phyloP scores from a whole-genome alignment of 768 basidiomycete species.

The Chalciporus pseudorubinellus region DNA sequence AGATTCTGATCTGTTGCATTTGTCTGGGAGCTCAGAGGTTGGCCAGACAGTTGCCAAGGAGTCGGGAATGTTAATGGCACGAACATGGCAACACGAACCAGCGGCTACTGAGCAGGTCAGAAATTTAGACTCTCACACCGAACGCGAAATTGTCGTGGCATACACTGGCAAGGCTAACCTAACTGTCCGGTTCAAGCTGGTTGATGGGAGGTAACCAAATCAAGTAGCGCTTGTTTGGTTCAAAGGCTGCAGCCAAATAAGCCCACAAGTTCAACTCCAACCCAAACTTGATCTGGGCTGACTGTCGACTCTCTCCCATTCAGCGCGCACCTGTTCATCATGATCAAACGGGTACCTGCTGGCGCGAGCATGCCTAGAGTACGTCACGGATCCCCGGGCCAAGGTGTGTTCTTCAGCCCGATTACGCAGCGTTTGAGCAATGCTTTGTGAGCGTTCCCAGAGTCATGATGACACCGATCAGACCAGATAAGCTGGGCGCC shows the following conservation, averaged over 20 bases:
- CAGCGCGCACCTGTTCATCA: neutral
- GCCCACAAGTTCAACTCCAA: too few species aligned
- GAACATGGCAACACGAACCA: slow-evolving; percentile 15
- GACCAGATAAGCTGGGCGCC: neutral
- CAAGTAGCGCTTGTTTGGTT: slow-evolving; percentile 29
- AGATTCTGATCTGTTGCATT: slow-evolving; percentile 25
- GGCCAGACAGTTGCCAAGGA: slow-evolving; percentile 12
- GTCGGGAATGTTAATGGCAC: slow-evolving; percentile 25
- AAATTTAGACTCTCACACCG: neutral
- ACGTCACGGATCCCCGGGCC: neutral
- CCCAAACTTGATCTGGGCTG: too few species aligned
- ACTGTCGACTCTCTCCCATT: neutral
- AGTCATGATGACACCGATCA: neutral
- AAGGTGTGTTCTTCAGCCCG: neutral
- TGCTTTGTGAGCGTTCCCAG: neutral
- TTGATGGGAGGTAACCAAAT: slow-evolving; percentile 14
- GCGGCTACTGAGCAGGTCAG: neutral
- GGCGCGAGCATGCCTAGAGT: neutral
- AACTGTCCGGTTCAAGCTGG: too few species aligned
- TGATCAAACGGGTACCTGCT: neutral
- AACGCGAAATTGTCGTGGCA: slow-evolving; percentile 1
- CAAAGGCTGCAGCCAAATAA: slow-evolving; percentile 30
- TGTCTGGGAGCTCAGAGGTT: slow-evolving; percentile 4
- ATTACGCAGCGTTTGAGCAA: neutral
- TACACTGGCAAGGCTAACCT: slow-evolving; percentile 6